These are phyloP conservation scores for Reticulomyxa filosa DNA, from an alignment of 78 protist species.

Conservation along the genomic window DNA sequence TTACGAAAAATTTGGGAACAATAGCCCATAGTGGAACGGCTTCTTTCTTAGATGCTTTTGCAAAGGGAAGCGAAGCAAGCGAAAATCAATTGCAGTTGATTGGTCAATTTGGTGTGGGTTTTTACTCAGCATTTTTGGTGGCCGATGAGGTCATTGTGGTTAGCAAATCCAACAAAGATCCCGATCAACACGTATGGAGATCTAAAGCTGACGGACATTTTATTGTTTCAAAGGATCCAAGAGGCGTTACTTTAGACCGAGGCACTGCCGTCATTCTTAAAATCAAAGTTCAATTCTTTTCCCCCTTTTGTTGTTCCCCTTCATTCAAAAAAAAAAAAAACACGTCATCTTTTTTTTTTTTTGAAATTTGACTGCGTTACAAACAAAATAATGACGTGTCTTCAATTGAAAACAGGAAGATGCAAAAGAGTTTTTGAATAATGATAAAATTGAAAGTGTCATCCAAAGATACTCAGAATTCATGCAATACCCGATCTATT, in stretches of 20 bases:
- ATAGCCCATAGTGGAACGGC: constrained; percentile 51
- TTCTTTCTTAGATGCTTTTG: constrained; percentile 38
- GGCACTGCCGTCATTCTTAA: too few relatives aligned
- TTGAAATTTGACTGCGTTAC: too few relatives aligned
- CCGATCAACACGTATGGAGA: constrained; percentile 78
- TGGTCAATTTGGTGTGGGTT: constrained; percentile 99
- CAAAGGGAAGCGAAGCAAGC: constrained; percentile 18
- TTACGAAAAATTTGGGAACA: constrained; percentile 67
- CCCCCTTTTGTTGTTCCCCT: too few relatives aligned
- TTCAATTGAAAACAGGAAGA: too few relatives aligned
- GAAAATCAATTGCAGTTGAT: constrained; percentile 63
- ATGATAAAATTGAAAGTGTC: constrained; percentile 32
- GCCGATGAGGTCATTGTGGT: constrained; percentile 78
- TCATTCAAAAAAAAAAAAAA: too few relatives aligned
- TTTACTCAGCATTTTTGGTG: constrained; percentile 94
- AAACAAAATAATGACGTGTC: too few relatives aligned
- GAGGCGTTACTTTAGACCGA: constrained; percentile 71
- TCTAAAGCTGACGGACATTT: constrained; percentile 50
- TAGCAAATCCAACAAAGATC: constrained; percentile 73
- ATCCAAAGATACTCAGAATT: constrained; percentile 64
- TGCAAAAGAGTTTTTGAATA: constrained; percentile 55
- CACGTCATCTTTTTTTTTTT: not conserved
- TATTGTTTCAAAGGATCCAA: constrained; percentile 53
- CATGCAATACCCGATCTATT: constrained; percentile 85
- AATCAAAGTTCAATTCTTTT: too few relatives aligned